Evolutionary conservation across 2,329 filamentous ascomycete species (phyloP), one percentile per base, ranked within the genome.

Genomic region (Metarhizium sp.): DNA sequence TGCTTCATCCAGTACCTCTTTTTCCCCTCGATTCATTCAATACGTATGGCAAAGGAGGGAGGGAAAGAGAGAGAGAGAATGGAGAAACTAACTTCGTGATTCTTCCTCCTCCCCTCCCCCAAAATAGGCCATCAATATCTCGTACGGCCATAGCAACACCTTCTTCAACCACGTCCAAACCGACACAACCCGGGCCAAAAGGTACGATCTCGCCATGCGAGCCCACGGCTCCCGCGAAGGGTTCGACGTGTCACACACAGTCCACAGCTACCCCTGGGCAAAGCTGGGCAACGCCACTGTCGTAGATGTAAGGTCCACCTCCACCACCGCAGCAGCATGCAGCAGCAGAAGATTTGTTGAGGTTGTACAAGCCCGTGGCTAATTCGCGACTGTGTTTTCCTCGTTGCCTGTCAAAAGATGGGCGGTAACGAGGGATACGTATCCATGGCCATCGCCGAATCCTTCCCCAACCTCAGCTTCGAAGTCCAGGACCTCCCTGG

Each of bases 401-500:
- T 36, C 11, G 2, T n/a, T 51, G 32, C 38, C 16, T 7, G 42
- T 7, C 6, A 10, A 25, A 16, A 67, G 65, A 55, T 67, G 46
- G 65, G 64, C 6, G 66, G 64, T 1, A 64, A 58, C 6, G 57
- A 61, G 16, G 65, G 66, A 3, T 59, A 63, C 18, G 61, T 66
- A 2, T 58, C 63, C 3, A 50, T 61, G 6, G 57, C 59, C 0
- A 51, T 66, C 6, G 61, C 65, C 7, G 56, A 59, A 29, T 50
- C 56, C 1, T 68, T 65, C 36, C 63, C 62, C 5, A 46, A 46
- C 4, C 38, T 67, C 1, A 61, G 59, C 14, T 78, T 81, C 60
- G 64, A 80, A 2, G 78, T 80, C 5, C 76, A 81, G 60, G 78
- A 80, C 57, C 67, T 78, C 3, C 63, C 65, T 2, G 69, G 68